Evolutionary conservation across 208 protist species (phyloP).

Genomic region (Crithidia mellificae): DNA sequence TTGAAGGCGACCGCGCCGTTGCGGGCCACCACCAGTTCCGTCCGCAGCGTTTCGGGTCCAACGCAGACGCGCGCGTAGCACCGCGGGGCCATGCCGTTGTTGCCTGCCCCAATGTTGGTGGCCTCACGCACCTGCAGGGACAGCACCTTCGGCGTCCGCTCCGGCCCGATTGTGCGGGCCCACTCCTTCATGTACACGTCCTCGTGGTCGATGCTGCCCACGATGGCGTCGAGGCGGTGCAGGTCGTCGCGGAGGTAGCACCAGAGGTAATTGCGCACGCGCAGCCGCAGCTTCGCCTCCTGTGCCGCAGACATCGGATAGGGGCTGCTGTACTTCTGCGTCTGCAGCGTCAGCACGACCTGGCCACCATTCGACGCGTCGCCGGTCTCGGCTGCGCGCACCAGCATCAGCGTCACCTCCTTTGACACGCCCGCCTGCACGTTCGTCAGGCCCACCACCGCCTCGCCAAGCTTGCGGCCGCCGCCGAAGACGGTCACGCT

Average conservation of each 20-base stretch:
- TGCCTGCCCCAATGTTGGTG: conserved; percentile 18
- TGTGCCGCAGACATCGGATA: conserved; percentile 29
- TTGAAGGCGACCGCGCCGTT: conserved; percentile 43
- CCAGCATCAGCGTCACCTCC: conserved; percentile 58
- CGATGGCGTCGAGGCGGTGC: conserved; percentile 73
- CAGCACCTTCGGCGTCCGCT: conserved; percentile 39
- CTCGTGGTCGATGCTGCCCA: conserved; percentile 54
- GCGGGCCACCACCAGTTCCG: conserved; percentile 29
- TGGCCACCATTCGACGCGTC: conserved; percentile 62
- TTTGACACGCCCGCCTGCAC: conserved; percentile 50
- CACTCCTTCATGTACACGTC: conserved; percentile 61
- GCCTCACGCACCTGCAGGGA: conserved; percentile 39
- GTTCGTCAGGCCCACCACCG: conserved; percentile 58
- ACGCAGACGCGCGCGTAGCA: conserved; percentile 50
- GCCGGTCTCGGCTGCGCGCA: conserved; percentile 68
- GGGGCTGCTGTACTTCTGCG: conserved; percentile 52
- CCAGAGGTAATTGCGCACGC: conserved; percentile 78
- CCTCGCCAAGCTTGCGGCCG: conserved; percentile 64
- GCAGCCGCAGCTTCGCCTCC: conserved; percentile 51
- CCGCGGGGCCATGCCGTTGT: conserved; percentile 17
- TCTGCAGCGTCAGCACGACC: conserved; percentile 48
- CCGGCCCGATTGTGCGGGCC: conserved; percentile 59
- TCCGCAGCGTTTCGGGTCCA: conserved; percentile 49
- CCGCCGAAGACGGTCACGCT: conserved; percentile 51
- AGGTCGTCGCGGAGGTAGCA: conserved; percentile 79